Evolutionary conservation across 2,329 filamentous ascomycete genomes (phyloP).

Genomic region (Epichloe hybrida): DNA sequence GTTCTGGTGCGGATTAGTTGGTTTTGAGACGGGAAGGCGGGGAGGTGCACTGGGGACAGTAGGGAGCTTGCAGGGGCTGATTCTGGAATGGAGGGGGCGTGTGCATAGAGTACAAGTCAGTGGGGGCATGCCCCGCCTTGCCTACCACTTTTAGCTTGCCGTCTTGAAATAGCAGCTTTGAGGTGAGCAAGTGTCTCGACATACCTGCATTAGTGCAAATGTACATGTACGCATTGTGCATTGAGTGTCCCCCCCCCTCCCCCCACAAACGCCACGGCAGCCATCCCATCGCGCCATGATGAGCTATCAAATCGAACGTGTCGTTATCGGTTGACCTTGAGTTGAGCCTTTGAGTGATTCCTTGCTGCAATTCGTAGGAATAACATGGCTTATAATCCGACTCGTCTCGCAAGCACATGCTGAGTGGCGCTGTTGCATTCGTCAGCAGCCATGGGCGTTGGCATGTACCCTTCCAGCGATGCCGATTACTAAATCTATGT

Average conservation of each 20-base stretch:
- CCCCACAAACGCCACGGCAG: background rate
- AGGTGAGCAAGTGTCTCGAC: background rate
- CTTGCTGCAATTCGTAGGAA: too few species aligned
- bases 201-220: constrained; percentile 3
- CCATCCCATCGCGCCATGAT: background rate
- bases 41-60: background rate
- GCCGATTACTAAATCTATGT: background rate
- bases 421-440: background rate
- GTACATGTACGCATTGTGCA: background rate
- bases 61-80: too few species aligned
- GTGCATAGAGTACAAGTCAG: too few species aligned
- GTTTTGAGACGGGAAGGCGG: background rate
- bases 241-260: too few species aligned
- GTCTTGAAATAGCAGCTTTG: too few species aligned
- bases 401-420: background rate
- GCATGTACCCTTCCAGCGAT: too few species aligned
- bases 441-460: background rate
- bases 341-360: background rate
- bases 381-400: background rate
- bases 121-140: too few species aligned
- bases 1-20: too few species aligned
- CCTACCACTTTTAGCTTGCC: too few species aligned
- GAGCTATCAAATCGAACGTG: background rate
- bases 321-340: background rate
- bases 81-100: too few species aligned